Percentiles rank a stretch among this genome's conserved stretches.
phyloP scores from a whole-genome alignment of 805 yeast genomes.

The Ogataea ganodermae region DNA sequence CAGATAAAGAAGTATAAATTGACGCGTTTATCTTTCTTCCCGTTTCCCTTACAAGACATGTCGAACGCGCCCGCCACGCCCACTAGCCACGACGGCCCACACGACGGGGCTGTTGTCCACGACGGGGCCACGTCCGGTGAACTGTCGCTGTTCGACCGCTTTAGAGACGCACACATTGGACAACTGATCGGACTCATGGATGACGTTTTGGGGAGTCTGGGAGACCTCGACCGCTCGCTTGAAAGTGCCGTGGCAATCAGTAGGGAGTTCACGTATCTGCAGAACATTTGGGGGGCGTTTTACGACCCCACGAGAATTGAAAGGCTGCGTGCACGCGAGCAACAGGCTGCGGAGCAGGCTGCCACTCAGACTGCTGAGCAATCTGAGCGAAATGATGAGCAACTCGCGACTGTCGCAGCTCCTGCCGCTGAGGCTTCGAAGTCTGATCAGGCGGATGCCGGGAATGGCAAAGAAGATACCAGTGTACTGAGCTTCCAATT shows the following conservation, averaged over 20 bases:
- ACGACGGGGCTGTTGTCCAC: not conserved
- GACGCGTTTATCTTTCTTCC: not conserved
- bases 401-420: no score
- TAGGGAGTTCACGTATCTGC: slow-evolving; percentile 22
- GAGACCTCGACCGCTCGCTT: slow-evolving; percentile 23
- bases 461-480: slow-evolving; percentile 8
- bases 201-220: slow-evolving; percentile 21
- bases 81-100: slow-evolving; percentile 9
- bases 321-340: slow-evolving; percentile 12
- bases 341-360: slow-evolving; percentile 6
- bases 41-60: slow-evolving; percentile 1
- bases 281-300: slow-evolving; percentile 26
- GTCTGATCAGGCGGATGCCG: not conserved
- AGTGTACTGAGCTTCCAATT: slow-evolving; percentile 26
- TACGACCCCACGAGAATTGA: slow-evolving; percentile 24
- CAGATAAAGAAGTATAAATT: not conserved
- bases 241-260: slow-evolving; percentile 26
- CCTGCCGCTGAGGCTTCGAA: no score
- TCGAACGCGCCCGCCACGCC: slow-evolving; percentile 11
- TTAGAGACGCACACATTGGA: slow-evolving; percentile 22
- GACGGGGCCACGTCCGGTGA: slow-evolving; percentile 9
- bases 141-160: slow-evolving; percentile 20
- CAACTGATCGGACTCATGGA: slow-evolving; percentile 24
- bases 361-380: no score
- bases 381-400: not conserved